Conservation (phyloP, 2,329 filamentous ascomycete genomes). For the Simplicillium aogashimaense region DNA sequence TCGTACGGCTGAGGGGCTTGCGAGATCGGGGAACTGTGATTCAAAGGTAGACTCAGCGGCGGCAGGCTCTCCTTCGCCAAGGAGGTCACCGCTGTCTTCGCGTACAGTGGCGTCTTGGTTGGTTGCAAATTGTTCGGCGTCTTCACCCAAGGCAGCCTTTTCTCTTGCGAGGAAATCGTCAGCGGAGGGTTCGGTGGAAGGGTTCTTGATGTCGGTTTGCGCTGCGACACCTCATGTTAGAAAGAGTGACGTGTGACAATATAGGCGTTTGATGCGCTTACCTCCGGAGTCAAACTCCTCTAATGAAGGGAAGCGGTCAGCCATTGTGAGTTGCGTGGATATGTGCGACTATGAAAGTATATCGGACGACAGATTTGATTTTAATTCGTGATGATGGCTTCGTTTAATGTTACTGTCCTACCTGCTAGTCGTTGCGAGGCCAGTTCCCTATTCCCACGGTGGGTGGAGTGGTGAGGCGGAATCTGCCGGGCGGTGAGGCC, state of each 20-base stretch:
- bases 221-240: slow-evolving; percentile 29
- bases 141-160: slow-evolving; percentile 81
- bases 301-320: slow-evolving; percentile 68
- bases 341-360: slow-evolving; percentile 1
- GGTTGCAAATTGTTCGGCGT: slow-evolving; percentile 82
- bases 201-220: slow-evolving; percentile 54
- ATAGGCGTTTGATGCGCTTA: slow-evolving; percentile 21
- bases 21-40: slow-evolving; percentile 80
- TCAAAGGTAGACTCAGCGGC: slow-evolving; percentile 53
- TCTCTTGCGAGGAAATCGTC: slow-evolving; percentile 89
- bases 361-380: neutral
- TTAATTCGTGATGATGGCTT: neutral
- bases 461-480: slow-evolving; percentile 5
- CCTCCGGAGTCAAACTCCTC: slow-evolving; percentile 66
- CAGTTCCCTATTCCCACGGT: no score
- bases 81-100: slow-evolving; percentile 59
- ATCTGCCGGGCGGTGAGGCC: slow-evolving; percentile 26
- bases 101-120: slow-evolving; percentile 59
- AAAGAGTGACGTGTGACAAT: neutral
- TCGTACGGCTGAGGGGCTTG: slow-evolving; percentile 23
- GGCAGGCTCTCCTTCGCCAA: slow-evolving; percentile 51
- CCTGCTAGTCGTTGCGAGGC: no score
- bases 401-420: no score
- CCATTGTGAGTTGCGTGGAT: slow-evolving; percentile 41
- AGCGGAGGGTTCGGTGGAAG: slow-evolving; percentile 48